Evolutionary conservation across 2,329 filamentous ascomycete genomes (phyloP).

Genomic region (Fusarium coffeatum): DNA sequence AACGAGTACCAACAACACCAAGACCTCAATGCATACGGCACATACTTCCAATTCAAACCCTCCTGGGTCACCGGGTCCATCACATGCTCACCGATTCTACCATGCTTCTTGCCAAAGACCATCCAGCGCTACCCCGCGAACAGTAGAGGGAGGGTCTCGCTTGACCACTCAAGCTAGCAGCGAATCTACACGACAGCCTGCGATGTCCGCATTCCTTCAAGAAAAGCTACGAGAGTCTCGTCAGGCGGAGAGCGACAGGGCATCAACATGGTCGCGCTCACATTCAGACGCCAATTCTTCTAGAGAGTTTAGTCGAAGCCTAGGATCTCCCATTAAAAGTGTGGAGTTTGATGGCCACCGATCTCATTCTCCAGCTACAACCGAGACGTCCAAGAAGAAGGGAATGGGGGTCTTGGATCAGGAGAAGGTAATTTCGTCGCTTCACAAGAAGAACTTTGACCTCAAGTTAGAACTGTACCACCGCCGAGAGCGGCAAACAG

Average conservation of each 20-base stretch:
- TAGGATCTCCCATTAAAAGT: conserved; percentile 55
- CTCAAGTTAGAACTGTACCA: conserved; percentile 80
- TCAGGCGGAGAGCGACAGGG: conserved; percentile 60
- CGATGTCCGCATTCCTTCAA: conserved; percentile 64
- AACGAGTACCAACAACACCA: conserved; percentile 56
- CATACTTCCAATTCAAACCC: conserved; percentile 58
- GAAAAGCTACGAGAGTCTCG: conserved; percentile 66
- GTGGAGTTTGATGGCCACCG: conserved; percentile 52
- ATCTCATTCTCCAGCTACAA: conserved; percentile 57
- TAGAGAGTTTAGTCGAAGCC: conserved; percentile 52
- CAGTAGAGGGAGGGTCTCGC: conserved; percentile 55
- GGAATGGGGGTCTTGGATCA: conserved; percentile 74
- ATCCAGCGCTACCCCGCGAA: conserved; percentile 49
- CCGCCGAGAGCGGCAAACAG: conserved; percentile 71
- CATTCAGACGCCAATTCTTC: conserved; percentile 55
- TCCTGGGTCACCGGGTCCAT: conserved; percentile 51
- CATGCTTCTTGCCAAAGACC: conserved; percentile 54
- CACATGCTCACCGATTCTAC: conserved; percentile 55
- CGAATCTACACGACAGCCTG: conserved; percentile 55
- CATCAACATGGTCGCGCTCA: conserved; percentile 49
- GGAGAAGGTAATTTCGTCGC: conserved; percentile 74
- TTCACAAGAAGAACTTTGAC: conserved; percentile 83
- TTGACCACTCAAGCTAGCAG: conserved; percentile 57
- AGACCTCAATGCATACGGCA: conserved; percentile 55
- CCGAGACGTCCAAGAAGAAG: conserved; percentile 60